Base-by-base conservation (phyloP, 768 basidiomycete genomes). In the Mrakia blollopis region DNA sequence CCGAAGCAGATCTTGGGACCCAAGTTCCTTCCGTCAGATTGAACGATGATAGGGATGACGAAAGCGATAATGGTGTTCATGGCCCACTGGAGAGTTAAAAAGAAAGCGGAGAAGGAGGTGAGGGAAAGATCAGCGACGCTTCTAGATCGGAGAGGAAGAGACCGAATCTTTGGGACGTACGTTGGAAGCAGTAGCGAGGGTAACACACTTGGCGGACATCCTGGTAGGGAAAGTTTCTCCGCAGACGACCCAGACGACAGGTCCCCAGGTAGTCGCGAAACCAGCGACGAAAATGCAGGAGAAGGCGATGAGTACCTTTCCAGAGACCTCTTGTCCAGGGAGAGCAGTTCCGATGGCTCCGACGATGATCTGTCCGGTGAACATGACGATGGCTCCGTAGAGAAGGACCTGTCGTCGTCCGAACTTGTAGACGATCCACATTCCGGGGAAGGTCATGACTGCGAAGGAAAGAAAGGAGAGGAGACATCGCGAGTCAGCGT, bases 161-260 rank as follows among this genome's bases (percentile, higher is more conserved):
- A 10, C 3, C 30, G 32, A 65, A 10, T n/a, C n/a, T n/a, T n/a
- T n/a, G n/a, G 21, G 23, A 39, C 41, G 16, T 44, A 70, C 72
- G 79, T 84, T 84, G 47, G 82, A 81, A 52, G 82, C 83, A 14
- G 83, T 83, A n/a, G 82, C 80, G 50, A 84, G 78, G 35, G 83
- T 84, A 70, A 83, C 83, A 78, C 82, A 84, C 71, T 83, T 81
- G 63, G 79, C 79, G 44, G 81, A 81, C 18, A 84, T 78, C 61
- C 83, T 79, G 67, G 81, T 81, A 16, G 83, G 83, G 83, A 84
- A 84, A 30, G 82, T 80, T 74, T 84, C 83, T 65, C 81, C 83
- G 65, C 81, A 81, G 63, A 84, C 81, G 61, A 82, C 81, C 81
- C 81, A 83, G 68, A 81, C 83, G 68, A 84, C 81, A 2, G 83